Percentiles rank a stretch among this genome's conserved stretches.
These are phyloP conservation scores for Tetrahymena borealis DNA, from an alignment of 73 alveolate genomes.

Conservation along the genomic window DNA sequence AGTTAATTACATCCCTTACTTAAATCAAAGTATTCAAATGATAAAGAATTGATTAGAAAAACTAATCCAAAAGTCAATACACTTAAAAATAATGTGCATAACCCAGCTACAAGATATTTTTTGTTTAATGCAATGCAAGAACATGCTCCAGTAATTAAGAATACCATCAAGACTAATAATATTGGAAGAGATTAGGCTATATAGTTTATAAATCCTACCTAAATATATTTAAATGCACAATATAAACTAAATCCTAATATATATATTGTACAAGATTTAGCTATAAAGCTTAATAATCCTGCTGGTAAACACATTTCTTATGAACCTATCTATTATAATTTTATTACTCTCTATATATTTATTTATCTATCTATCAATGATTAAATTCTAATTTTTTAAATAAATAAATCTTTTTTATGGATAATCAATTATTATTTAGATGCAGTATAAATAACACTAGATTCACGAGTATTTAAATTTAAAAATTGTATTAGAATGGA, in stretches of 20 bases:
- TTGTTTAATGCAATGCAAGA: neutral
- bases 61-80: neutral
- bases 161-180: neutral
- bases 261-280: neutral
- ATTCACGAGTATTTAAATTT: too few species aligned
- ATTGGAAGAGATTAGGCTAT: neutral
- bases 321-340: neutral
- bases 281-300: neutral
- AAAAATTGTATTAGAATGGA: too few species aligned
- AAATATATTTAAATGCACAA: neutral
- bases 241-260: neutral
- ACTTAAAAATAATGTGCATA: neutral
- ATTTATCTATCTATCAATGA: neutral
- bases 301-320: neutral
- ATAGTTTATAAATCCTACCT: neutral
- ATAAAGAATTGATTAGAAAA: neutral
- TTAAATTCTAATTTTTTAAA: neutral
- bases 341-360: neutral
- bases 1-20: neutral
- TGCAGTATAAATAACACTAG: too few species aligned
- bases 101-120: neutral
- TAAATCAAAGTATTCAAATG: neutral
- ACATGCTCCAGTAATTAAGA: neutral
- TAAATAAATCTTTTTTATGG: neutral
- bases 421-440: too few species aligned